Evolutionary conservation across 768 basidiomycete genomes (phyloP), one percentile per base, ranked within the genome.

Genomic region (Serendipita vermifera): DNA sequence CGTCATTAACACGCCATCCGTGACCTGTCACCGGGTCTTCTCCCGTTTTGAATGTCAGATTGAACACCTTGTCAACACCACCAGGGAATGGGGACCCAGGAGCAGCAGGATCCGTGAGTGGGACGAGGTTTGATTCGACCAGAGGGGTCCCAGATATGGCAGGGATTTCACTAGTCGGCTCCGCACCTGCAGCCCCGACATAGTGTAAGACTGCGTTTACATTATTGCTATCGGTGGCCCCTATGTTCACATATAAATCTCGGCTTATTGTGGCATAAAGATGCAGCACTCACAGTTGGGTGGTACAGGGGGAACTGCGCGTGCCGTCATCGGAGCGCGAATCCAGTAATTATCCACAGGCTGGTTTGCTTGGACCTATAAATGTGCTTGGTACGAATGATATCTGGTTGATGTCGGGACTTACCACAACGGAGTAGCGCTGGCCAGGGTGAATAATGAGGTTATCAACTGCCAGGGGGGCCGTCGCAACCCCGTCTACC

Each of bases 381-480:
- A 15, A 13, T 5, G 29, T 27, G 9, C 9, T 51, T 20, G 32
- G 17, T 9, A 6, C 33, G 2, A 5, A 11, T 38, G 5, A 1
- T 14, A 33, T 22, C 36, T n/a, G n/a, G n/a, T n/a, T 38, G 1
- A 14, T 20, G 15, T 11, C 29, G 11, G 15, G 6, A 33, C 54
- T 33, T 27, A 51, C 46, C 14, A 78, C 63, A 57, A 77, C 66
- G 0, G 77, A 76, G 62, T 80, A 80, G 14, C 78, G 72, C 63
- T 80, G 79, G 1, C 71, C 78, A 9, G 68, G 66, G 55, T 71
- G 76, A 33, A 81, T 74, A 5, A 70, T 62, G 46, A 78, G 70
- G 9, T 65, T 61, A 54, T 76, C 72, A 3, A 74, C 71, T 0
- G 54, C 56, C 11, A 70, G 57, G 0, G 78, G 75, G 26, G 68